Conservation (phyloP, 2,329 filamentous ascomycete species). For the Metarhizium rileyi region DNA sequence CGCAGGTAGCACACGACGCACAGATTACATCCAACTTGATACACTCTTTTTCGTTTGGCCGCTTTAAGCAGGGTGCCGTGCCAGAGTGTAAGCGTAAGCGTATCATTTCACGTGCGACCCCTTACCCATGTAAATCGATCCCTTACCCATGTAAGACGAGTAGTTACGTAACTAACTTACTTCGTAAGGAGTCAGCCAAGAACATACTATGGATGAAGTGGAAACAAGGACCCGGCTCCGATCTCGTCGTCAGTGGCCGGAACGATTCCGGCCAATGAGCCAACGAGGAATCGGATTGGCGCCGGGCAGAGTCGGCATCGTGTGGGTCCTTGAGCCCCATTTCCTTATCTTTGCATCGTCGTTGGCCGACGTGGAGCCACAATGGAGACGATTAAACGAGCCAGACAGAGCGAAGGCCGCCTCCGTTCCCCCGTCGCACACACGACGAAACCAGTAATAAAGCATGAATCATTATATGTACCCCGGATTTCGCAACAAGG, state of each 20-base stretch:
- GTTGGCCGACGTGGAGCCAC: too few relatives aligned
- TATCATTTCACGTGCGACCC: not conserved
- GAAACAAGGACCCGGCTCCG: constrained; percentile 13
- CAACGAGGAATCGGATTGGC: constrained; percentile 7
- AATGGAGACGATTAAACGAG: too few relatives aligned
- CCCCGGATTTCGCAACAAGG: not conserved
- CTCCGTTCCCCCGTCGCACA: too few relatives aligned
- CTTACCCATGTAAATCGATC: not conserved
- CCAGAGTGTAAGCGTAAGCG: too few relatives aligned
- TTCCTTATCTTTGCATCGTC: not conserved
- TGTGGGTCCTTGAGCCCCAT: constrained; percentile 6
- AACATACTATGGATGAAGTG: not conserved
- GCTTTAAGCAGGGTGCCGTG: too few relatives aligned
- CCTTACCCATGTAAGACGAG: not conserved
- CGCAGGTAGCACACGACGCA: not conserved
- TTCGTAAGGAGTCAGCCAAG: too few relatives aligned
- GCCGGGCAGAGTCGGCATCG: constrained; percentile 16
- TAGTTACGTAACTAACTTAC: too few relatives aligned
- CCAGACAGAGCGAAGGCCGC: too few relatives aligned
- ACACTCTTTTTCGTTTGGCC: not conserved
- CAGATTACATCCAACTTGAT: not conserved
- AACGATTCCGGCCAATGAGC: constrained; percentile 23
- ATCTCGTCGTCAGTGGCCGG: constrained; percentile 20
- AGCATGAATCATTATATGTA: not conserved
- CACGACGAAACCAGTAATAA: not conserved